Evolutionary conservation across 306 rosid genomes (phyloP).

Genomic region (Arachis stenosperma): DNA sequence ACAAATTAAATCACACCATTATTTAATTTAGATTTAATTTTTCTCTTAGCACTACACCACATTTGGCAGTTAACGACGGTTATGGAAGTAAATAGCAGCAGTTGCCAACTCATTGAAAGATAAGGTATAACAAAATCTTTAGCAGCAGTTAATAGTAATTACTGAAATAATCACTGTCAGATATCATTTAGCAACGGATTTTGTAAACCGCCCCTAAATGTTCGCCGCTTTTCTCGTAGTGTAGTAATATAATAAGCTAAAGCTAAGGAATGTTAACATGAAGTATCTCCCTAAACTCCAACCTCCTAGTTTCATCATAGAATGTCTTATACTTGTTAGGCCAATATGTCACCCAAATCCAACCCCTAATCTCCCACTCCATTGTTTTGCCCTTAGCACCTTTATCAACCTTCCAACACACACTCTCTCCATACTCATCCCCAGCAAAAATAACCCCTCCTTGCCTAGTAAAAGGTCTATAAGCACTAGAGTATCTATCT

Average conservation of each 20-base stretch:
- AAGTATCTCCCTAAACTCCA: constrained; percentile 73
- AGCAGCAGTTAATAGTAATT: no score
- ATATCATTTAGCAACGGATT: no score
- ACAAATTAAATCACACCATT: neutral
- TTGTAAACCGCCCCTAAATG: no score
- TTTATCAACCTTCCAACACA: constrained; percentile 82
- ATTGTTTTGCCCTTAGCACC: constrained; percentile 63
- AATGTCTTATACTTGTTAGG: constrained; percentile 78
- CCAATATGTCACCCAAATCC: constrained; percentile 94
- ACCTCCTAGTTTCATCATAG: constrained; percentile 75
- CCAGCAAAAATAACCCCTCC: constrained; percentile 89
- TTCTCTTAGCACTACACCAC: no score
- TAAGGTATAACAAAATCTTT: no score
- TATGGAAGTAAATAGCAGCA: no score
- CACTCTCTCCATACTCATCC: constrained; percentile 82
- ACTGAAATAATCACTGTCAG: no score
- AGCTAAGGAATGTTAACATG: constrained; percentile 57
- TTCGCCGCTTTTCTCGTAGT: no score
- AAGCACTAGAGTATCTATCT: constrained; percentile 77
- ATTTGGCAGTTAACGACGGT: no score
- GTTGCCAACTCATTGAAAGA: no score
- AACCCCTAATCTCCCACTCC: constrained; percentile 93
- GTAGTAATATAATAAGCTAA: no score
- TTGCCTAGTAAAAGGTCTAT: constrained; percentile 83
- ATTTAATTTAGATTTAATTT: no score